Conservation (phyloP, 2,329 filamentous ascomycete genomes). For the Xylariaceae sp. region DNA sequence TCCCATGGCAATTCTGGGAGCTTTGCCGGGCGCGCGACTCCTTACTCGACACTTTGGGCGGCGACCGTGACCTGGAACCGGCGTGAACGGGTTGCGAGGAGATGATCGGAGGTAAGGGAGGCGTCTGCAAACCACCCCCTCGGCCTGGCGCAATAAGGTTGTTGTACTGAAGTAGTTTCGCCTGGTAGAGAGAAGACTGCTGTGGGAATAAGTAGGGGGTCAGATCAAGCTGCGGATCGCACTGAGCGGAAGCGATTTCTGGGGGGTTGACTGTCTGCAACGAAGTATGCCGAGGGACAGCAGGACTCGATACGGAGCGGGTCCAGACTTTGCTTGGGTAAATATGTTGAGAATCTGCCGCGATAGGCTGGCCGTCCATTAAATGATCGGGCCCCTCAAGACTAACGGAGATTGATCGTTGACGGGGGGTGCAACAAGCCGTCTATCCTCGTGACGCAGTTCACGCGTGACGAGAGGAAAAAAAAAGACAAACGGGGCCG, state of each 20-base stretch:
- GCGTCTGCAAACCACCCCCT: constrained; percentile 50
- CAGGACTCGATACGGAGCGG: constrained; percentile 34
- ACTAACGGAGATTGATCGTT: constrained; percentile 25
- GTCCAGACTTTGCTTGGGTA: constrained; percentile 42
- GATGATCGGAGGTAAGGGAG: constrained; percentile 50
- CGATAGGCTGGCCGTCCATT: constrained; percentile 48
- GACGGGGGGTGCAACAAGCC: constrained; percentile 17
- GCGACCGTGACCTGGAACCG: constrained; percentile 52
- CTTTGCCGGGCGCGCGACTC: constrained; percentile 45
- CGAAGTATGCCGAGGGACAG: constrained; percentile 31
- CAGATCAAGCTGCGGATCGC: constrained; percentile 45
- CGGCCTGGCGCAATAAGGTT: constrained; percentile 56
- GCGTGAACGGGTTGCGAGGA: constrained; percentile 53
- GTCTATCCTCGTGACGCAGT: constrained; percentile 22
- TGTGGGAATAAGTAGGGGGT: constrained; percentile 55
- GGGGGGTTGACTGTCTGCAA: constrained; percentile 22
- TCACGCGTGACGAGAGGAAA: background rate
- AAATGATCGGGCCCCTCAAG: constrained; percentile 34
- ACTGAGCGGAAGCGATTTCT: constrained; percentile 24
- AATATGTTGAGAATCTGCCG: constrained; percentile 45
- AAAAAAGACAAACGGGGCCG: background rate
- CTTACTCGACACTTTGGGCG: constrained; percentile 55
- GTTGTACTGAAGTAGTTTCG: constrained; percentile 61
- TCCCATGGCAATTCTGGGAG: constrained; percentile 58
- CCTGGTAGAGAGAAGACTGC: constrained; percentile 54